These are phyloP conservation scores for Candida oleophila DNA, from an alignment of 805 yeast genomes.

Conservation along the genomic window DNA sequence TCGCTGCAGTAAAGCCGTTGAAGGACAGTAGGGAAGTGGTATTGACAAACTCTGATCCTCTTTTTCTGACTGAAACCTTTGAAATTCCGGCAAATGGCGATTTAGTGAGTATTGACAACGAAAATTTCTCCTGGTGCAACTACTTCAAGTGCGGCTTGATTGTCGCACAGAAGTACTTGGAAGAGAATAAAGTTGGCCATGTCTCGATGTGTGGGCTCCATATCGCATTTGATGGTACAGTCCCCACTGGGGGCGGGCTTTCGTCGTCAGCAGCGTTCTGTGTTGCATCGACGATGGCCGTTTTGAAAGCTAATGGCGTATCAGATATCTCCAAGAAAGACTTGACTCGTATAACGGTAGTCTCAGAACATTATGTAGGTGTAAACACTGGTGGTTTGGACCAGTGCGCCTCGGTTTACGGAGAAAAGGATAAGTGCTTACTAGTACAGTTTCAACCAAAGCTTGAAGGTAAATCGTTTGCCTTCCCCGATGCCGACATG, in stretches of 20 bases:
- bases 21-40: slow-evolving; percentile 24
- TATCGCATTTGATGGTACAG: slow-evolving; percentile 58
- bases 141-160: slow-evolving; percentile 65
- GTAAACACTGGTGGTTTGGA: slow-evolving; percentile 82
- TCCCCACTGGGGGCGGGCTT: slow-evolving; percentile 72
- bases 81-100: slow-evolving; percentile 41
- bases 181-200: slow-evolving; percentile 21
- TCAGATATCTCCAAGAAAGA: slow-evolving; percentile 44
- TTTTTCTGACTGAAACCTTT: slow-evolving; percentile 35
- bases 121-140: slow-evolving; percentile 59
- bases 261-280: slow-evolving; percentile 74
- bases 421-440: slow-evolving; percentile 56
- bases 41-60: slow-evolving; percentile 31
- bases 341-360: slow-evolving; percentile 59
- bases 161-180: slow-evolving; percentile 54
- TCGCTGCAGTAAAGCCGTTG: slow-evolving; percentile 45
- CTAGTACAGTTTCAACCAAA: slow-evolving; percentile 61
- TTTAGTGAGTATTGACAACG: slow-evolving; percentile 46
- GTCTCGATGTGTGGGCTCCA: slow-evolving; percentile 46
- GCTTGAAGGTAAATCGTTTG: slow-evolving; percentile 52
- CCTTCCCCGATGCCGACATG: slow-evolving; percentile 48
- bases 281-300: slow-evolving; percentile 60
- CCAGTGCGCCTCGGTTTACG: slow-evolving; percentile 70
- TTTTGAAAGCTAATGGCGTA: slow-evolving; percentile 52
- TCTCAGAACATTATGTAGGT: slow-evolving; percentile 69